Evolutionary conservation across 805 yeast genomes (phyloP), one percentile per base, ranked within the genome.

Genomic region (Yamadazyma akitaensis): DNA sequence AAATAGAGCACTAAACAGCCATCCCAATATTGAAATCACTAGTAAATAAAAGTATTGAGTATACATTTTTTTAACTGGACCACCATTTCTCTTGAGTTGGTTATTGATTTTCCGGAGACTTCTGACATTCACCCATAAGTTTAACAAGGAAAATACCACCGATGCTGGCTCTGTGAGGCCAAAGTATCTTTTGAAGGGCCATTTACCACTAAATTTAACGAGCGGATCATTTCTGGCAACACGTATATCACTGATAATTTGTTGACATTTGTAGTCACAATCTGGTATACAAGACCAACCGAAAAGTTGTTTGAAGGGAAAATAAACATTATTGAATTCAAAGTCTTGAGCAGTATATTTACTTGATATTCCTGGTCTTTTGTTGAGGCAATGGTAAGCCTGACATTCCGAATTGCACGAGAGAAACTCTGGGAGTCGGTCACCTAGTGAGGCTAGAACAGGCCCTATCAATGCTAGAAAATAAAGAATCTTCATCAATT

Each of bases 171-270:
- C 76, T 21, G 70, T 68, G 18, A 65, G 54, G 1, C 74, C 75
- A 28, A 63, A 56, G 1, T 70, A 54, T 26, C 75, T 54, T 5
- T 42, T 46, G 43, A 72, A 72, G 4, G 76, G 76, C 76, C 76
- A 72, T 50, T 72, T 72, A 4, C 76, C 76, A 41, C 59, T 57
- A 49, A 70, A 72, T 48, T 72, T 72, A n/a, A 70, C 74, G 53
- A 64, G 54, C 5, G 59, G 59, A 8, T 54, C 50, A 2, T 60
- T 62, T 0, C 40, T 19, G 5, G 30, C 37, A 19, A 46, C 37
- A 14, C 73, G 50, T 24, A 46, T 44, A 18, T 55, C 50, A 4
- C 72, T 63, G 25, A 70, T 53, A 9, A 58, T 47, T 49, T 69
- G 75, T 48, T 61, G 68, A 51, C 76, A 72, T 46, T 68, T 64